Percentiles rank a stretch among this genome's conserved stretches.
These are phyloP conservation scores for Cornus controversa DNA, from an alignment of 148 eudicot species.

Conservation along the genomic window DNA sequence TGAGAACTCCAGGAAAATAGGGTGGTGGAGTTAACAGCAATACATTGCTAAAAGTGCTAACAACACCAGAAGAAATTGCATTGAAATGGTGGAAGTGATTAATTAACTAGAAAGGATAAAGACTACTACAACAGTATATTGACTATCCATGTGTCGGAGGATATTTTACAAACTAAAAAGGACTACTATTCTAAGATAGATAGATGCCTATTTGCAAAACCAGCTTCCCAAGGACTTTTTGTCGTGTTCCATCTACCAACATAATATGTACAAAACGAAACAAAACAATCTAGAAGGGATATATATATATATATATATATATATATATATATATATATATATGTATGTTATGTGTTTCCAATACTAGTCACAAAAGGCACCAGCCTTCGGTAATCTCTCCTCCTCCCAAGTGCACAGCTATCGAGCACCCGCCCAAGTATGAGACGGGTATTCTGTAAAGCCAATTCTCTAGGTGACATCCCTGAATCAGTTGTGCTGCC, in stretches of 20 bases:
- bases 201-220: not conserved
- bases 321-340: no score
- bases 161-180: not conserved
- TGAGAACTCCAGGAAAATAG: no score
- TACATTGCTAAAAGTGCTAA: no score
- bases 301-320: no score
- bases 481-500: slow-evolving; percentile 54
- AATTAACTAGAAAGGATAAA: no score
- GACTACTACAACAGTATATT: no score
- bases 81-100: no score
- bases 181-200: not conserved
- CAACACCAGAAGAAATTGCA: no score
- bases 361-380: slow-evolving; percentile 82
- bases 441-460: slow-evolving; percentile 80
- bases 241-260: not conserved
- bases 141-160: no score
- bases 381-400: slow-evolving; percentile 81
- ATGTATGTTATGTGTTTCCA: slow-evolving; percentile 47
- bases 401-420: slow-evolving; percentile 84
- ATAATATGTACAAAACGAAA: no score
- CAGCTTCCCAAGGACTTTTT: not conserved
- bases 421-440: slow-evolving; percentile 88
- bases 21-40: no score
- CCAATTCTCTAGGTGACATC: slow-evolving; percentile 70
- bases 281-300: not conserved